Evolutionary conservation across 2,329 filamentous ascomycete genomes (phyloP).

Genomic region (Drechslera avenae): DNA sequence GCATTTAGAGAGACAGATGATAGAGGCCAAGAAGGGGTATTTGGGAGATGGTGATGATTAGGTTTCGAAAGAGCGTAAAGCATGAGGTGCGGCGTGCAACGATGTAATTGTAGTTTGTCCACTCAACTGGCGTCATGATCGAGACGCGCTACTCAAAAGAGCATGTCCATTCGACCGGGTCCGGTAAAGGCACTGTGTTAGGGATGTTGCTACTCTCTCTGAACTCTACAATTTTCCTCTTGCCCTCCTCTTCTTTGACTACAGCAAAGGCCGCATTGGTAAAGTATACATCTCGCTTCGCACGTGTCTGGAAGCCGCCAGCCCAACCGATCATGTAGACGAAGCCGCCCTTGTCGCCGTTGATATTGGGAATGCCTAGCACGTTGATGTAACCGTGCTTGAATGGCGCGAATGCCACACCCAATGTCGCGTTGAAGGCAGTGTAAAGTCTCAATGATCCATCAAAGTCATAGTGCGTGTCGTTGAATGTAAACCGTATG

Average conservation of each 20-base stretch:
- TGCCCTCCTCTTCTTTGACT: slow-evolving; percentile 28
- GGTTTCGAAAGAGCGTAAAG: neutral
- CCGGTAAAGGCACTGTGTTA: slow-evolving; percentile 31
- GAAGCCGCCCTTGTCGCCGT: slow-evolving; percentile 40
- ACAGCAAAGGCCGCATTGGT: slow-evolving; percentile 41
- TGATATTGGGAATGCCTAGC: slow-evolving; percentile 35
- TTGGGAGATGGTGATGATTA: neutral
- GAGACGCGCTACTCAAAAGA: slow-evolving; percentile 15
- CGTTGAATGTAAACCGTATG: slow-evolving; percentile 41
- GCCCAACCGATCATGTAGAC: slow-evolving; percentile 44
- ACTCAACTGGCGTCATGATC: neutral
- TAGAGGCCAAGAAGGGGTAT: neutral
- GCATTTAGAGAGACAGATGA: slow-evolving; percentile 4
- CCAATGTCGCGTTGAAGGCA: slow-evolving; percentile 36
- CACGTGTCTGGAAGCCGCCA: slow-evolving; percentile 29
- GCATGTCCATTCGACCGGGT: slow-evolving; percentile 31
- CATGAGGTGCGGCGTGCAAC: neutral
- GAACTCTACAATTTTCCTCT: slow-evolving; percentile 40
- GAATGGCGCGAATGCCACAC: slow-evolving; percentile 33
- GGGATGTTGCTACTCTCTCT: slow-evolving; percentile 42
- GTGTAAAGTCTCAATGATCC: slow-evolving; percentile 35
- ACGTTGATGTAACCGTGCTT: slow-evolving; percentile 38
- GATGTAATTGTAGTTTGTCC: neutral
- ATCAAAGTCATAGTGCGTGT: slow-evolving; percentile 39
- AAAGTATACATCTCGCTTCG: slow-evolving; percentile 34